Base-by-base conservation (phyloP, 2,329 filamentous ascomycete genomes). In the Colletotrichum sp. region DNA sequence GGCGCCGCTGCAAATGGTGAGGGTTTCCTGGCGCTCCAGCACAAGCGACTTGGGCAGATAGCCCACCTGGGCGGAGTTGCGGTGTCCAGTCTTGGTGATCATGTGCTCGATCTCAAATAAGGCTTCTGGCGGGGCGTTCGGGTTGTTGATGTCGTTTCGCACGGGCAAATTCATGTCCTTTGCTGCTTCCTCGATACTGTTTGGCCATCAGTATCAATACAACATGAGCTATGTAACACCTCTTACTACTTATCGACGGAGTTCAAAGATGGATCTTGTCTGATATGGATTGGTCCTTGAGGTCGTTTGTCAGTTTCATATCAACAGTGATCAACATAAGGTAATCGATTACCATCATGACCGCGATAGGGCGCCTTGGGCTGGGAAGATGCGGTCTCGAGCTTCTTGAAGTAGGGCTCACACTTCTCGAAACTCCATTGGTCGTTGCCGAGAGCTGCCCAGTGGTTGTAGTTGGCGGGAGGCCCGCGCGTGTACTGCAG, bases 401-500 rank as follows among this genome's bases (percentile, higher is more conserved):
- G 78, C 55, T 76, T 81, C 9, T 71, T 75, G 21, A 85, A 85
- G 63, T 81, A 83, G 9, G 83, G 83, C 74, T 83, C 82, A 8
- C 85, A 81, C 30, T 80, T 77, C 3, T 82, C 79, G 78, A 81
- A 86, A 18, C 77, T 75, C 84, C 84, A 85, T n/a, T 83, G 79
- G 7, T 78, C 62, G n/a, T 84, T 78, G 2, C 82, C 83, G 30
- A 80, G 74, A 6, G 80, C 77, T 0, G 81, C 79, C 83, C 84
- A 85, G 8, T 68, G 71, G 39, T 80, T 79, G 60, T 84, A 85
- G 6, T 78, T 80, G 3, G 73, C 82, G 2, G 80, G 83, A 3
- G 72, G 28, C 9, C 83, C 82, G 4, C 82, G 79, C 1, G 83
- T 85, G 71, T 80, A 72, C 24, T 85, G 71, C 78, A 83, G 79